A percentile compares a stretch with the other conserved stretches of the same genome.
Conservation (phyloP, 179 eudicot species). For the Spinacia oleracea region DNA sequence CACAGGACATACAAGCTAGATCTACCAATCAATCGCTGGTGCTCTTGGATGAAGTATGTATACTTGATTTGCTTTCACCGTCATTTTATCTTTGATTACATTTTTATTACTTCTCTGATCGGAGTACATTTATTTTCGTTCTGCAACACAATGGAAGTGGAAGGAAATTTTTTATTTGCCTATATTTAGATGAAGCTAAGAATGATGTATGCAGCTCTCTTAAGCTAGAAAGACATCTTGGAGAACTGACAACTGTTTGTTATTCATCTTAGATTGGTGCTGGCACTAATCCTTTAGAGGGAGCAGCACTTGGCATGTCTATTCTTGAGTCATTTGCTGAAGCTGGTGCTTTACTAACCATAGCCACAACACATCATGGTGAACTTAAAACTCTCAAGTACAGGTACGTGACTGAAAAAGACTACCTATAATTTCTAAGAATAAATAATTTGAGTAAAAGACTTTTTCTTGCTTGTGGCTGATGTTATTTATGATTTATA, state of each 20-base stretch:
- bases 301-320: slow-evolving; percentile 98
- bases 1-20: slow-evolving; percentile 75
- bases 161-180: not conserved
- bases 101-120: not conserved
- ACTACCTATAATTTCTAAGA: not conserved
- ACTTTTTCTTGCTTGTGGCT: not conserved
- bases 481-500: not conserved
- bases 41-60: slow-evolving; percentile 91
- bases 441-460: not conserved
- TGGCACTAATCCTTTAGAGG: slow-evolving; percentile 96
- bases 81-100: not conserved
- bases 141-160: not conserved
- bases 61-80: not conserved
- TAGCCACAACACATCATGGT: slow-evolving; percentile 95
- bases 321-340: slow-evolving; percentile 88
- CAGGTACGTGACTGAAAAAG: slow-evolving; percentile 48
- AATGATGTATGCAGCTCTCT: slow-evolving; percentile 14
- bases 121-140: not conserved
- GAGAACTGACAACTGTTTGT: slow-evolving; percentile 12
- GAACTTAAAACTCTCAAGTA: slow-evolving; percentile 96
- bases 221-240: not conserved
- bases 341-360: slow-evolving; percentile 70
- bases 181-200: slow-evolving; percentile 6
- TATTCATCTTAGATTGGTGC: slow-evolving; percentile 69
- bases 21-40: slow-evolving; percentile 79